phyloP scores from a whole-genome alignment of 768 basidiomycete genomes.

The Mycena indigotica region DNA sequence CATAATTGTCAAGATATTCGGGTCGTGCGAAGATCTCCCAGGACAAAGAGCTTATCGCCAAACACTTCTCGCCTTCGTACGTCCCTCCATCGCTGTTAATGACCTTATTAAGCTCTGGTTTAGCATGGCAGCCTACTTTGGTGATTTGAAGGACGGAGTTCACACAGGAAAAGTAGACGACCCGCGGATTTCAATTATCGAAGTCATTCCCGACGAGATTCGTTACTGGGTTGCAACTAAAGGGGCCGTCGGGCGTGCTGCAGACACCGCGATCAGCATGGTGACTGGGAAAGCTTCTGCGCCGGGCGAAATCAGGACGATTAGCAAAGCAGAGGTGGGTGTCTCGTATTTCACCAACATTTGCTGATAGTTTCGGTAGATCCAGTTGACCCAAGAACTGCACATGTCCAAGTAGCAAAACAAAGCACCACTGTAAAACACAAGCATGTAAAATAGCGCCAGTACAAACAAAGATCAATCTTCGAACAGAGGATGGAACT shows the following conservation, averaged over 20 bases:
- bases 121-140: constrained; percentile 79
- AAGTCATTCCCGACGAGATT: constrained; percentile 79
- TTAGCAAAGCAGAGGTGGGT: constrained; percentile 72
- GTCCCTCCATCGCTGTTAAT: constrained; percentile 18
- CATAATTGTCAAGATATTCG: constrained; percentile 50
- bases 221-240: constrained; percentile 78
- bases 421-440: no score
- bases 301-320: constrained; percentile 78
- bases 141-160: constrained; percentile 80
- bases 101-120: not conserved
- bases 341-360: no score
- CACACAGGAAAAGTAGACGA: constrained; percentile 82
- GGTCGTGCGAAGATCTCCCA: constrained; percentile 69
- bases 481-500: constrained; percentile 58
- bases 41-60: constrained; percentile 64
- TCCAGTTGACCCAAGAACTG: constrained; percentile 41
- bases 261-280: constrained; percentile 61
- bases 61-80: constrained; percentile 62
- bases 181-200: constrained; percentile 77
- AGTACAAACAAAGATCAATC: constrained; percentile 39
- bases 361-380: no score
- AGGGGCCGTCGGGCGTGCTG: constrained; percentile 54
- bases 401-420: not conserved
- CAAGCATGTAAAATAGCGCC: no score
- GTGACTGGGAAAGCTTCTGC: constrained; percentile 63